phyloP scores from a whole-genome alignment of 257 asterid species.

The Lavandula angustifolia region DNA sequence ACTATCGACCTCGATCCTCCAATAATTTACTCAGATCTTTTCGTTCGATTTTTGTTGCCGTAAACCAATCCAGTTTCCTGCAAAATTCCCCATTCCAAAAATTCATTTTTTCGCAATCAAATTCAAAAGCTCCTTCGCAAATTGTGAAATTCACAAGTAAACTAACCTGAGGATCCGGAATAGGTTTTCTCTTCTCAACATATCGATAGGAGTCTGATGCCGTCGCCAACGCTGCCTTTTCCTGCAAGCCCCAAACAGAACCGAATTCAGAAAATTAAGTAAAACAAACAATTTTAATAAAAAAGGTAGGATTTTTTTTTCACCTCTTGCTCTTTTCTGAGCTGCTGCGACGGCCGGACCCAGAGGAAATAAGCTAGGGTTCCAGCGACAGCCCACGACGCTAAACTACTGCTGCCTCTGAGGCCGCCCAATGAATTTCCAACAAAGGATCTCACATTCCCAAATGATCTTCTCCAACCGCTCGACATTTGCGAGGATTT shows the following conservation, averaged over 20 bases:
- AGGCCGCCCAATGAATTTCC: conserved; percentile 88
- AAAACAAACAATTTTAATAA: not conserved
- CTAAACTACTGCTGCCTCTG: conserved; percentile 78
- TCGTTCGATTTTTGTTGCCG: conserved; percentile 56
- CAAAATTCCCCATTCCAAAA: not conserved
- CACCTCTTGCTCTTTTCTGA: conserved; percentile 78
- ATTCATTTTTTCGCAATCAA: conserved; percentile 16
- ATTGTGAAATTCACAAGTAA: not conserved
- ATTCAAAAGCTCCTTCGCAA: conserved; percentile 8
- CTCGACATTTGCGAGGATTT: conserved; percentile 41
- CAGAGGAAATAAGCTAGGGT: conserved; percentile 91
- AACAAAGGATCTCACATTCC: conserved; percentile 67
- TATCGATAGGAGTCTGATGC: conserved; percentile 67
- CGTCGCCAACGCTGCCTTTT: conserved; percentile 73
- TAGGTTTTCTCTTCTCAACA: conserved; percentile 73
- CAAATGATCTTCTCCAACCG: conserved; percentile 63
- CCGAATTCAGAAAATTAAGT: not conserved
- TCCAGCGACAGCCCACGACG: conserved; percentile 97
- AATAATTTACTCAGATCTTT: conserved; percentile 41
- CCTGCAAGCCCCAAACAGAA: conserved; percentile 39
- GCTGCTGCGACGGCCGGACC: conserved; percentile 91
- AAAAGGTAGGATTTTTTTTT: not conserved
- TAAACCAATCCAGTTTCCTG: conserved; percentile 82
- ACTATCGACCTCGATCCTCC: conserved; percentile 32
- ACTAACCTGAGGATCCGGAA: conserved; percentile 88